Evolutionary conservation across 805 yeast species (phyloP).

Genomic region (Kregervanrija pseudodelftensis): DNA sequence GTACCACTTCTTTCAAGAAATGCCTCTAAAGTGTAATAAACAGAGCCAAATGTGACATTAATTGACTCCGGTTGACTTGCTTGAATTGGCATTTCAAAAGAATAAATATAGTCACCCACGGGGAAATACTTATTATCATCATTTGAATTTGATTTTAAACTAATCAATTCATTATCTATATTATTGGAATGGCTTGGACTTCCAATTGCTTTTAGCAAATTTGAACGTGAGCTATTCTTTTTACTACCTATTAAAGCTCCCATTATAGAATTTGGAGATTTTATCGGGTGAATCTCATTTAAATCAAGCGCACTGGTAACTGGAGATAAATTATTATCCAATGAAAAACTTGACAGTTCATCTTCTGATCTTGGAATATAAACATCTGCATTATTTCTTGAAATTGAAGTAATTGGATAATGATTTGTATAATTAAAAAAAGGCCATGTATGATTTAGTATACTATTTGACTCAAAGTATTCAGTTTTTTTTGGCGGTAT

Average conservation of each 20-base stretch:
- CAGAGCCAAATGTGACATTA: conserved; percentile 74
- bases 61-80: conserved; percentile 78
- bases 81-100: conserved; percentile 84
- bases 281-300: conserved; percentile 13
- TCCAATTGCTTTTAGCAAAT: too few relatives aligned
- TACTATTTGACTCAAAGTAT: conserved; percentile 54
- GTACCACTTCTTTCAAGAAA: conserved; percentile 72
- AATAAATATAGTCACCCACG: conserved; percentile 89
- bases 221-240: too few relatives aligned
- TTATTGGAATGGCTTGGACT: too few relatives aligned
- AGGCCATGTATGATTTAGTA: conserved; percentile 86
- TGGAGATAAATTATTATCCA: conserved; percentile 28
- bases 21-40: conserved; percentile 63
- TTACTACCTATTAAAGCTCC: conserved; percentile 20
- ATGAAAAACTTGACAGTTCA: conserved; percentile 27
- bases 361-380: conserved; percentile 31
- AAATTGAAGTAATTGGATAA: conserved; percentile 20
- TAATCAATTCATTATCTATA: too few relatives aligned
- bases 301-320: conserved; percentile 19
- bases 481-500: conserved; percentile 82
- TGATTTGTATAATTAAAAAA: conserved; percentile 46
- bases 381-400: conserved; percentile 42
- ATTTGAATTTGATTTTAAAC: conserved; percentile 12
- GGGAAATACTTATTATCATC: conserved; percentile 39
- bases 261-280: conserved; percentile 23